Conservation (phyloP, 2,329 filamentous ascomycete genomes). For the Graphiopsis chlorocephala region DNA sequence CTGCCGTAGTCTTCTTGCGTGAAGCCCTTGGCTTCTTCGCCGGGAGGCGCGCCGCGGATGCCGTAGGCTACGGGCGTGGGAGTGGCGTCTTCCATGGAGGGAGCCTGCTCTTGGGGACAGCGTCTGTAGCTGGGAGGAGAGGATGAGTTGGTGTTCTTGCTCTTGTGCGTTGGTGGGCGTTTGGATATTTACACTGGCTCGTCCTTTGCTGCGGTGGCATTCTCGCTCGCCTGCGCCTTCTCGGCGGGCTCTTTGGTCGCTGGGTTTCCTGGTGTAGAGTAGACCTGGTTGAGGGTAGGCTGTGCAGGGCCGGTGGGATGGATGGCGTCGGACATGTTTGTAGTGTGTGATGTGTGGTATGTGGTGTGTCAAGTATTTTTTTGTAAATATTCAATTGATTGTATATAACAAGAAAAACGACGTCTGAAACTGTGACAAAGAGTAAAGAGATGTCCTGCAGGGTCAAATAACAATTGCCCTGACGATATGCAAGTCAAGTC, state of each 20-base stretch:
- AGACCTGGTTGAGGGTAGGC: conserved; percentile 44
- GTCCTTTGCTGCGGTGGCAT: conserved; percentile 22
- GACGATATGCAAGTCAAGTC: background rate
- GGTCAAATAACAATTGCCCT: background rate
- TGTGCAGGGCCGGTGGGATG: conserved; percentile 44
- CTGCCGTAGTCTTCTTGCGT: conserved; percentile 42
- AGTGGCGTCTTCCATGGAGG: conserved; percentile 35
- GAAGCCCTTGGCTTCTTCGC: conserved; percentile 43
- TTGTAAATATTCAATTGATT: background rate
- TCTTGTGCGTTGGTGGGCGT: background rate
- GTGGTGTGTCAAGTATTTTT: too few species aligned
- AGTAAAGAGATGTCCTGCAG: background rate
- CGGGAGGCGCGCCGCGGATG: conserved; percentile 43
- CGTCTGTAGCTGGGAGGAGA: conserved; percentile 33
- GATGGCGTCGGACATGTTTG: conserved; percentile 38
- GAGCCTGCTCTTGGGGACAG: conserved; percentile 38
- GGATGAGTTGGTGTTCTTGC: background rate
- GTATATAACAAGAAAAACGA: background rate
- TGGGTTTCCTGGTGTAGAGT: conserved; percentile 48
- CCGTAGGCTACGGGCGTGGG: conserved; percentile 41
- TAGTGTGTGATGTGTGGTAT: background rate
- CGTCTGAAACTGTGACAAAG: background rate
- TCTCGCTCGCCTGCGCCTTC: conserved; percentile 30
- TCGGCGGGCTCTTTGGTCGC: conserved; percentile 43
- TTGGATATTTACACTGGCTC: conserved; percentile 16